These are phyloP conservation scores for Trichoderma polysporum DNA, from an alignment of 2,329 filamentous ascomycete species.

Conservation along the genomic window DNA sequence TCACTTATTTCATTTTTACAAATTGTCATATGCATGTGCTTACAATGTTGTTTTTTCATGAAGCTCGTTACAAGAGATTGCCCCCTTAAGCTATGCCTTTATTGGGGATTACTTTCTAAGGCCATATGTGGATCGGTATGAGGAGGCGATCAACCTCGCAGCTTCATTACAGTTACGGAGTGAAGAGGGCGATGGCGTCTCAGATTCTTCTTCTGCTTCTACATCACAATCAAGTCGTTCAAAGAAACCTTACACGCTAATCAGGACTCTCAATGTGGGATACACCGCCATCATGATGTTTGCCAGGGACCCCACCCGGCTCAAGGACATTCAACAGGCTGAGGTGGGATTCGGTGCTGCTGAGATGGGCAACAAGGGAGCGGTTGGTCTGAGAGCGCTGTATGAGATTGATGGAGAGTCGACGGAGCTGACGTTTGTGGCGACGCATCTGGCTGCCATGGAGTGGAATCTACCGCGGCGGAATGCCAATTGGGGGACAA, in stretches of 20 bases:
- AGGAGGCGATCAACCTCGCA: constrained; percentile 69
- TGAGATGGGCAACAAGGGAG: constrained; percentile 95
- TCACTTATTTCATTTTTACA: not conserved
- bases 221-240: constrained; percentile 20
- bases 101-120: constrained; percentile 77
- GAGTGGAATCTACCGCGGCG: constrained; percentile 73
- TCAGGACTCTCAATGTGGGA: constrained; percentile 73
- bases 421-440: constrained; percentile 78
- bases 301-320: constrained; percentile 59
- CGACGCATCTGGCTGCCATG: constrained; percentile 85
- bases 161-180: constrained; percentile 43
- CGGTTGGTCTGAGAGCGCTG: constrained; percentile 72
- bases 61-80: constrained; percentile 84
- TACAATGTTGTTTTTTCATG: not conserved
- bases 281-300: constrained; percentile 91
- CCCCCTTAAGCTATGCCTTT: constrained; percentile 80
- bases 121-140: constrained; percentile 72
- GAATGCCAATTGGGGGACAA: constrained; percentile 85
- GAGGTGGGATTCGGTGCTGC: constrained; percentile 81
- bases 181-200: constrained; percentile 20
- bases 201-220: constrained; percentile 14
- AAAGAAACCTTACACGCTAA: constrained; percentile 59
- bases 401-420: constrained; percentile 45
- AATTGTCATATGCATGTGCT: not conserved
- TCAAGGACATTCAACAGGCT: constrained; percentile 70